Evolutionary conservation across 176 grass and related monocot species (phyloP), one percentile per base, ranked within the genome.

Genomic region (Miscanthus lutarioriparius): DNA sequence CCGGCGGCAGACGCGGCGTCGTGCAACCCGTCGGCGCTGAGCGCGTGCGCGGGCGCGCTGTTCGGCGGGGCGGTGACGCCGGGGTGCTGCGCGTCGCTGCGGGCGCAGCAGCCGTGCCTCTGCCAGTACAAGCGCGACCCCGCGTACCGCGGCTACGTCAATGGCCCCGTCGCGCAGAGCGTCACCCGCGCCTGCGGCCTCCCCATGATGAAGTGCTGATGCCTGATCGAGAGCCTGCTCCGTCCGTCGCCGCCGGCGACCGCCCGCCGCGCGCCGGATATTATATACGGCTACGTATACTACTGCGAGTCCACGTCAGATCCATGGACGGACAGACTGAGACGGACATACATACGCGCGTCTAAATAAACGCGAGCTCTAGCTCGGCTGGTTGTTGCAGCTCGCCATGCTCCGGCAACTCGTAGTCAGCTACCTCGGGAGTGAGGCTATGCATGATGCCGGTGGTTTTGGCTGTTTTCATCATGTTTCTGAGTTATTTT

Each of bases 91-190:
- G 32, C 1, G 12, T 49, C 37, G 53, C 82, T 91, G 71, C 43
- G 12, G 2, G 25, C 62, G 43, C 89, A 91, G 81, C 80, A 74
- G 75, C 16, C 62, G 26, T 91, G 89, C 89, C 76, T 91, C 12
- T 91, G 89, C 77, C 76, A 88, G 85, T 88, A 84, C 85, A 71
- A 76, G 70, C 76, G 85, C 33, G 32, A 87, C 81, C 89, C 89
- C 0, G 16, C 40, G 14, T 84, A 87, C 68, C 4, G 58, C 56
- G 5, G 6, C 70, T 91, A 80, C 85, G 63, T 91, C 62, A 80
- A 66, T 11, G 74, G 76, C 81, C 69, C 82, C 45, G 30, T n/a
- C 68, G 81, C 87, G 41, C 80, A 84, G 81, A 35, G 36, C 81
- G 67, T 73, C 67, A 76, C 22, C 54, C 27, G 8, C 11, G 30